Conservation (phyloP, 495 filamentous ascomycete species). For the Neurospora sp. region DNA sequence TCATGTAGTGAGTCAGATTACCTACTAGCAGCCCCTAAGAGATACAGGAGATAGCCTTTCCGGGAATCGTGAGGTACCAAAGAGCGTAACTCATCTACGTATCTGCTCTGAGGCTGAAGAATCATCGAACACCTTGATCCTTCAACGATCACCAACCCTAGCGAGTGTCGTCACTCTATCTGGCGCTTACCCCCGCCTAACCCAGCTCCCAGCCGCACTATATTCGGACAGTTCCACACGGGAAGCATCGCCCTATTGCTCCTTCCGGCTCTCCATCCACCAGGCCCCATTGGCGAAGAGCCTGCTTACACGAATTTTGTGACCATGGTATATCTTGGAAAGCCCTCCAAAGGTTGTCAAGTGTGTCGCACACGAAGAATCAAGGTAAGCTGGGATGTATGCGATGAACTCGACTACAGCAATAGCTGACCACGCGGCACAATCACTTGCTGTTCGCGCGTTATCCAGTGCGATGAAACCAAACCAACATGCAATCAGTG, state of each 20-base stretch:
- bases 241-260: neutral
- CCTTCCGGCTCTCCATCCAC: neutral
- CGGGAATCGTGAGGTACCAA: neutral
- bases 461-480: slow-evolving; percentile 54
- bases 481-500: slow-evolving; percentile 62
- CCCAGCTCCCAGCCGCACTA: neutral
- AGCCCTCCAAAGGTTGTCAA: slow-evolving; percentile 63
- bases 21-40: neutral
- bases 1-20: neutral
- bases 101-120: neutral
- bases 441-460: neutral
- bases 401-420: neutral
- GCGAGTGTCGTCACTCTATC: neutral
- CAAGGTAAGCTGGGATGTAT: slow-evolving; percentile 43
- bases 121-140: neutral
- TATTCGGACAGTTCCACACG: neutral
- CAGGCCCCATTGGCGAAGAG: neutral
- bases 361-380: slow-evolving; percentile 61
- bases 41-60: neutral
- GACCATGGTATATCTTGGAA: slow-evolving; percentile 64
- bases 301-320: neutral
- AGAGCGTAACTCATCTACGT: neutral
- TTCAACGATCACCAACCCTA: neutral
- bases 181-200: neutral
- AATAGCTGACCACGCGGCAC: slow-evolving; percentile 1